These are phyloP conservation scores for Candida odintsovae DNA, from an alignment of 805 yeast genomes.

Conservation along the genomic window DNA sequence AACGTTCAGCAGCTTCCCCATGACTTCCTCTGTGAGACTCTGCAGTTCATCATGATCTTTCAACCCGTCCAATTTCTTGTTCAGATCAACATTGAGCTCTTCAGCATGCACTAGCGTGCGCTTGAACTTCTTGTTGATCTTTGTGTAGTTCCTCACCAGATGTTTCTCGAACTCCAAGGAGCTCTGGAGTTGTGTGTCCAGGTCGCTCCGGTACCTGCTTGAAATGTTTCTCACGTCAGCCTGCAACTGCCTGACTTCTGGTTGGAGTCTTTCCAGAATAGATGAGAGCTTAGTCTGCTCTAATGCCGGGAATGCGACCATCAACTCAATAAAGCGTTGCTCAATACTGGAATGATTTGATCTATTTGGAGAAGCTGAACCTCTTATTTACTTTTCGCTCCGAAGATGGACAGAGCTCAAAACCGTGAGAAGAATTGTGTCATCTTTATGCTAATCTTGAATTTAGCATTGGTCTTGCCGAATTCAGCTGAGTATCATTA, in stretches of 20 bases:
- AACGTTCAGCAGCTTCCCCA: conserved; percentile 16
- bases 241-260: conserved; percentile 4
- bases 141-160: conserved; percentile 1
- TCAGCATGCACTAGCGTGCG: conserved; percentile 3
- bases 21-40: conserved; percentile 7
- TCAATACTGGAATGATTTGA: too few species aligned
- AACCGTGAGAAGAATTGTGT: too few species aligned
- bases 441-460: too few species aligned
- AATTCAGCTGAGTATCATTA: too few species aligned
- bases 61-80: conserved; percentile 11
- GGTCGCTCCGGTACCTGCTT: conserved; percentile 2
- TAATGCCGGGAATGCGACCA: conserved; percentile 5
- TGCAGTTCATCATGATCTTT: conserved; percentile 6
- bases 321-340: neutral
- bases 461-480: too few species aligned
- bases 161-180: conserved; percentile 1
- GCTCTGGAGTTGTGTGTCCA: neutral
- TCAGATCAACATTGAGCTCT: conserved; percentile 4
- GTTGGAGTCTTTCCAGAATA: conserved; percentile 3
- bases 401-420: too few species aligned
- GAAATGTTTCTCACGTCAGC: conserved; percentile 2
- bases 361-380: too few species aligned
- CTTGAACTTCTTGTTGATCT: conserved; percentile 3
- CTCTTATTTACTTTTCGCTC: too few species aligned
- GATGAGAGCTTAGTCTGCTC: conserved; percentile 9